Evolutionary conservation across 2,329 filamentous ascomycete genomes (phyloP), one percentile per base, ranked within the genome.

Genomic region (Aspergillus sclerotialis): DNA sequence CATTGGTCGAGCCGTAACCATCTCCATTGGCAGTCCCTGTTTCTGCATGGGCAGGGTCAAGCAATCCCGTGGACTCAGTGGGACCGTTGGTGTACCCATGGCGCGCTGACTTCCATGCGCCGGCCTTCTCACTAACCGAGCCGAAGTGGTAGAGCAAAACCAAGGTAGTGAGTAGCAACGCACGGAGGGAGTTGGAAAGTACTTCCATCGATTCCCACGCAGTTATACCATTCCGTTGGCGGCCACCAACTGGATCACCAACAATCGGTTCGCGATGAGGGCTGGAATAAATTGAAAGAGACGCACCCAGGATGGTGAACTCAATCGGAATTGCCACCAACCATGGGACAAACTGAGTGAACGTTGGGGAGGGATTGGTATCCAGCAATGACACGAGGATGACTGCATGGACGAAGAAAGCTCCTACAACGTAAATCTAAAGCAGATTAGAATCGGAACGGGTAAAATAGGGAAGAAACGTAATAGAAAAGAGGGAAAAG

Each of bases 341-440:
- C 92, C 92, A 98, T 49, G 86, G 80, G 30, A 82, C 63, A 36
- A 90, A 75, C 61, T 95, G 88, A 34, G 85, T 80, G 30, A 80
- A 68, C 32, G 82, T 89, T 0, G 92, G 92, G 9, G 84, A 84
- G 21, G 86, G 80, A 42, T 77, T 79, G 54, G 83, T 84, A 60
- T 95, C 89, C 51, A 94, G 72, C 37, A 96, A 75, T 18, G 88
- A 88, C 52, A 95, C 82, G 46, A 93, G 73, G 46, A 94, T 75
- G 47, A 94, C 80, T 32, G 84, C 74, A 66, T 93, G 92, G 44
- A 92, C 78, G 69, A 94, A 94, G 46, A 88, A 83, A 28, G 85
- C 82, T 35, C 82, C 86, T 37, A 86, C 76, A 43, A 93, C 70
- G 61, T 93, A 94, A 54, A 94, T 82, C 88, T 94, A 33, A 3